Evolutionary conservation across 257 asterid species (phyloP).

Genomic region (Gentiana macrophylla): DNA sequence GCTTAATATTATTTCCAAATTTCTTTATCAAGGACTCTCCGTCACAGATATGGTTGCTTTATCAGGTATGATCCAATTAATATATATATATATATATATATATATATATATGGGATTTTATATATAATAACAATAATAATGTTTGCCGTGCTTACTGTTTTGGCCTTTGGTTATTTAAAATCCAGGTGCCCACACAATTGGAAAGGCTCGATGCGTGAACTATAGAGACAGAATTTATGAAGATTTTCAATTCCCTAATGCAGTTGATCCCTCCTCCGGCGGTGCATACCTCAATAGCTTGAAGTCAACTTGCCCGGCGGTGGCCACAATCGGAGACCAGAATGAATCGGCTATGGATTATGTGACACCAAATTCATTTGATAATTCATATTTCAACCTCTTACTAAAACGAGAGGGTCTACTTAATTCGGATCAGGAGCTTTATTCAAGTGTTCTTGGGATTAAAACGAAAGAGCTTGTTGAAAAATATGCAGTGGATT

Average conservation of each 20-base stretch:
- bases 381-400: constrained; percentile 61
- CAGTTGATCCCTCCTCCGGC: constrained; percentile 30
- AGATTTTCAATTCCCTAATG: constrained; percentile 38
- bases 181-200: constrained; percentile 89
- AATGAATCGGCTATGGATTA: constrained; percentile 73
- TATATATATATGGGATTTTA: no score
- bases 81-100: no score
- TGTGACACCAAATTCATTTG: constrained; percentile 54
- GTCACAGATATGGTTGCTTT: constrained; percentile 88
- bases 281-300: no score
- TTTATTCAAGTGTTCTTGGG: constrained; percentile 61
- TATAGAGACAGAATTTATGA: constrained; percentile 74
- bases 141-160: no score
- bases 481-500: constrained; percentile 46
- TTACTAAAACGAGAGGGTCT: constrained; percentile 59
- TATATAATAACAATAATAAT: no score
- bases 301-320: no score
- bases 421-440: constrained; percentile 64
- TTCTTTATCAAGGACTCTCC: constrained; percentile 66
- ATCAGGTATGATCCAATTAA: constrained; percentile 41
- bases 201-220: constrained; percentile 78
- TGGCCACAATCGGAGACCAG: constrained; percentile 22
- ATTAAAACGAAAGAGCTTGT: constrained; percentile 56
- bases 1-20: constrained; percentile 67
- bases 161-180: no score